These are phyloP conservation scores for Triangularia setosa DNA, from an alignment of 2,329 filamentous ascomycete species.

Conservation along the genomic window DNA sequence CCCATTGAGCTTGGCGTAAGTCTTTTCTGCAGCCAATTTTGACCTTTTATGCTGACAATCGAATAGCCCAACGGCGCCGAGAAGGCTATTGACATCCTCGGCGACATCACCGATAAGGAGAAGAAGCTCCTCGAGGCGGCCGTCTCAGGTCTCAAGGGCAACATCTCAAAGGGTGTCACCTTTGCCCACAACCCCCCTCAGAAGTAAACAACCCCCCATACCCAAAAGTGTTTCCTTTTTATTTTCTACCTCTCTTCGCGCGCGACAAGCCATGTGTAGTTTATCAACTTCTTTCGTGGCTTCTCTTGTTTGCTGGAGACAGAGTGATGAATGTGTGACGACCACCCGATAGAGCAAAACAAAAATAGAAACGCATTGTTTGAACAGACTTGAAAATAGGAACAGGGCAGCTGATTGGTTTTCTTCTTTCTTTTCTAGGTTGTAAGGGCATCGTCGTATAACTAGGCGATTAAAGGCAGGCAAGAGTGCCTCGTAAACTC, in stretches of 20 bases:
- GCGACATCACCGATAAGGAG: slow-evolving; percentile 77
- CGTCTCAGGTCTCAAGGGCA: slow-evolving; percentile 77
- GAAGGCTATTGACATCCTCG: slow-evolving; percentile 78
- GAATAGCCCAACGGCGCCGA: slow-evolving; percentile 73
- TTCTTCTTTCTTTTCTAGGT: slow-evolving; percentile 27
- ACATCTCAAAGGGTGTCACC: slow-evolving; percentile 89
- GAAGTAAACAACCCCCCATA: slow-evolving; percentile 63
- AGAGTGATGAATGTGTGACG: slow-evolving; percentile 17
- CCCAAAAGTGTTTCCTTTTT: slow-evolving; percentile 18
- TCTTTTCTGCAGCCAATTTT: slow-evolving; percentile 22
- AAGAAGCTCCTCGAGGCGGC: slow-evolving; percentile 77
- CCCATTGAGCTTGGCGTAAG: slow-evolving; percentile 93
- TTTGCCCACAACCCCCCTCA: slow-evolving; percentile 85
- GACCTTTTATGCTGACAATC: slow-evolving; percentile 27
- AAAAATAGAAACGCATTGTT: slow-evolving; percentile 20
- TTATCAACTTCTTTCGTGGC: slow-evolving; percentile 4
- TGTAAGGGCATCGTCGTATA: slow-evolving; percentile 22
- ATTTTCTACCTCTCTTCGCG: background rate
- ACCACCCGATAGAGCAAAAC: slow-evolving; percentile 13
- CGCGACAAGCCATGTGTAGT: background rate
- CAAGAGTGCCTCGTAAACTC: background rate
- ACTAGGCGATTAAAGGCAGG: background rate
- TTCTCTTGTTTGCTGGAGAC: slow-evolving; percentile 7
- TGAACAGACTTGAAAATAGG: slow-evolving; percentile 11
- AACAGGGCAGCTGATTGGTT: slow-evolving; percentile 29